Base-by-base conservation (phyloP, 768 basidiomycete genomes). In the Collybia sordida region DNA sequence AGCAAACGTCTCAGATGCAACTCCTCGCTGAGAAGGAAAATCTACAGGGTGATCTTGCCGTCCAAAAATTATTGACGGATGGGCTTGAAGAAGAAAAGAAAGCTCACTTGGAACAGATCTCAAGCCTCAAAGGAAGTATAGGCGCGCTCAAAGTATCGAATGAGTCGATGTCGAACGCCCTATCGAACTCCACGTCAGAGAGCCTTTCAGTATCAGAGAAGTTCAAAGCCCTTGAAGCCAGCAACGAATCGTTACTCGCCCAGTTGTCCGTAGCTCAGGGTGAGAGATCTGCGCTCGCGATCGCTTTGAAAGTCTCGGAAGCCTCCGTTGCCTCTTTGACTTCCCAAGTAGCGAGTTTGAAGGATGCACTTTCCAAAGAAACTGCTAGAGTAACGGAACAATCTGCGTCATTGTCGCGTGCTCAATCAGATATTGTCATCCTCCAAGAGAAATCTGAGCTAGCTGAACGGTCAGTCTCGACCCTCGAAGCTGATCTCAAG, bases 251-350 rank as follows among this genome's bases (percentile, higher is more conserved):
- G 23, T 11, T 46, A 8, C 38, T 37, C n/a, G 24, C n/a, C 12
- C 55, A 54, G 47, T 38, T 59, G 5, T 45, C 45, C 36, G 42
- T 12, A 19, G 22, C 28, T 15, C 24, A 27, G 42, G 49, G 52
- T 42, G 52, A 50, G 12, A 52, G 31, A 18, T 40, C 45, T 15
- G 25, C 47, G 4, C 40, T 49, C 11, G 31, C 41, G 31, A 45
- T n/a, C 14, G 48, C 38, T 27, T 36, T 56, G 18, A 34, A 24
- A 4, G 21, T 31, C 7, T 54, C 53, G 15, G 43, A 40, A 31
- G 9, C 31, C 9, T 31, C 31, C n/a, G 49, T 56, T 34, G 27
- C 40, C 17, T 18, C 36, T 46, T 28, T 57, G 31, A 47, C 27
- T 37, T 42, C 45, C 19, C 50, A 45, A 25, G 23, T 50, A 7